These are phyloP conservation scores for Dryadomyces quercus-mongolicae DNA, from an alignment of 2,329 filamentous ascomycete genomes.

Conservation along the genomic window DNA sequence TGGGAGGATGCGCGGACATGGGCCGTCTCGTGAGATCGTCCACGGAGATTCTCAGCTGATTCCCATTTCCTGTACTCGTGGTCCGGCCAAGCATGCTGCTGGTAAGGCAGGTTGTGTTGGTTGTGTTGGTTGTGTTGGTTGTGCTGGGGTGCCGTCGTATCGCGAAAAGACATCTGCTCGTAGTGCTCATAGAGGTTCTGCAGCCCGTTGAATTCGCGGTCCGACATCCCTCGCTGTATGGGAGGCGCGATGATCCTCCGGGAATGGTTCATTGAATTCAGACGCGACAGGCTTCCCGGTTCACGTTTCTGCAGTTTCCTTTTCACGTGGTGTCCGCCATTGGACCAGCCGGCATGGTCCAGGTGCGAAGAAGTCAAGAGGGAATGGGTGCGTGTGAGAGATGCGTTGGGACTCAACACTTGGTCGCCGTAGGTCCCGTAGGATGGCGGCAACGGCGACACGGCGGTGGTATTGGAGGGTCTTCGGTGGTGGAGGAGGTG, in stretches of 20 bases:
- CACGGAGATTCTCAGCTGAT: background rate
- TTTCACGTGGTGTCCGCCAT: conserved; percentile 13
- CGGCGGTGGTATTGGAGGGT: conserved; percentile 19
- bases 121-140: background rate
- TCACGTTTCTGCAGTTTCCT: conserved; percentile 19
- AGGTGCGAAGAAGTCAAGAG: conserved; percentile 24
- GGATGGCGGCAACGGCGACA: conserved; percentile 5
- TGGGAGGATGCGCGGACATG: background rate
- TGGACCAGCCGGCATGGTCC: conserved; percentile 15
- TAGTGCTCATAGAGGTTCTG: conserved; percentile 45
- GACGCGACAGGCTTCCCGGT: conserved; percentile 21
- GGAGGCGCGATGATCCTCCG: background rate
- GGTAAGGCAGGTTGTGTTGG: background rate
- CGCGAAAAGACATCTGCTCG: conserved; percentile 40
- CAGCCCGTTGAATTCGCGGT: conserved; percentile 18
- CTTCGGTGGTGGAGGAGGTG: conserved; percentile 25
- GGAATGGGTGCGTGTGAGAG: conserved; percentile 29
- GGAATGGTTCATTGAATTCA: background rate
- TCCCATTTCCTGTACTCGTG: background rate
- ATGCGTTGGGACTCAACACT: background rate
- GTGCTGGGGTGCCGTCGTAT: conserved; percentile 20
- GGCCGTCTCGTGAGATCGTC: background rate
- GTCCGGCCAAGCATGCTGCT: too few relatives aligned
- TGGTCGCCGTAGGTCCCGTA: background rate
- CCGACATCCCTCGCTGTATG: background rate